phyloP scores from a whole-genome alignment of 106 monocot species.

The Dioscorea zingiberensis region DNA sequence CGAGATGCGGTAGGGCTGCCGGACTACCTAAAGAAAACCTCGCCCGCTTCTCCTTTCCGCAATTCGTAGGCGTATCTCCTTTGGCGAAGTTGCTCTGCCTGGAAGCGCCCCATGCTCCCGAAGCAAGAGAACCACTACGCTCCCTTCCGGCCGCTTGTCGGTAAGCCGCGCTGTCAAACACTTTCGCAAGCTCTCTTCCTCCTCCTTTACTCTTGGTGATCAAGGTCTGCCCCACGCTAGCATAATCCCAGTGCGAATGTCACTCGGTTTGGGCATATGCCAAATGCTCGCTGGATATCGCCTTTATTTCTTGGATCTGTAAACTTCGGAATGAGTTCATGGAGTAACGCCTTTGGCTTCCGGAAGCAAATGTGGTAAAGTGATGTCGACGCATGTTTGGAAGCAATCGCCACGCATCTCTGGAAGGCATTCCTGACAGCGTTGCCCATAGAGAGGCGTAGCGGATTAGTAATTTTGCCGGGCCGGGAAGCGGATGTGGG shows the following conservation, averaged over 20 bases:
- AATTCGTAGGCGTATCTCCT: constrained; percentile 25
- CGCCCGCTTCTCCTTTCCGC: constrained; percentile 22
- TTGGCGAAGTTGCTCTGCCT: constrained; percentile 14
- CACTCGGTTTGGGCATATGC: not conserved
- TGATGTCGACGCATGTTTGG: not conserved
- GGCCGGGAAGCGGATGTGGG: constrained; percentile 19
- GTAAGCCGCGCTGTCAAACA: constrained; percentile 21
- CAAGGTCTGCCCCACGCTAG: constrained; percentile 27
- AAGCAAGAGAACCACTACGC: constrained; percentile 30
- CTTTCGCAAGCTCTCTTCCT: not conserved
- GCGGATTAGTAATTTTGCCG: constrained; percentile 16
- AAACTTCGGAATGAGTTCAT: constrained; percentile 43
- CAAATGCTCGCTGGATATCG: constrained; percentile 18
- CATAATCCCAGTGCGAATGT: constrained; percentile 26
- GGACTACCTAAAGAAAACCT: constrained; percentile 28
- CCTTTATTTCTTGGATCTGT: constrained; percentile 21
- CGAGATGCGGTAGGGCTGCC: too few species aligned
- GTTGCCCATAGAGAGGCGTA: constrained; percentile 30
- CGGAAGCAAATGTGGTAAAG: not conserved
- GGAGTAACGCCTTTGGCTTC: constrained; percentile 22
- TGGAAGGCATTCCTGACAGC: not conserved
- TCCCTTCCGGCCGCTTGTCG: constrained; percentile 19
- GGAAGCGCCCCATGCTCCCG: constrained; percentile 18
- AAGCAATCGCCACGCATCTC: constrained; percentile 12
- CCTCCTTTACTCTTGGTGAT: not conserved